These are phyloP conservation scores for Globisporangium cystogenes DNA, from an alignment of 352 stramenopile species.

Conservation along the genomic window DNA sequence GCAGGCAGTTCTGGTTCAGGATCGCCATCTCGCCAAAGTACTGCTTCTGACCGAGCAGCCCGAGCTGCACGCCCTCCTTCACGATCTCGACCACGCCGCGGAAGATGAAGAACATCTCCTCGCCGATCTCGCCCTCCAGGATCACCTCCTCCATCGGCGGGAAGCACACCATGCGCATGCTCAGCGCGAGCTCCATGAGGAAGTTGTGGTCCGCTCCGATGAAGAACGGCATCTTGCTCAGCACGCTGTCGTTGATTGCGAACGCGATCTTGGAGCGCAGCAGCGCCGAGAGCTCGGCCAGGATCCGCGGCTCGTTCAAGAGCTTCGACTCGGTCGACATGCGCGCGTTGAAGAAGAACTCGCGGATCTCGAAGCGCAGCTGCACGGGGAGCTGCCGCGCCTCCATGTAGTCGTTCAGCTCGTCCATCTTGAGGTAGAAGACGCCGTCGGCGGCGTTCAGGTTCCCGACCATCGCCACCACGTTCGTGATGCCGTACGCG, in stretches of 20 bases:
- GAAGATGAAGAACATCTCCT: slow-evolving; percentile 78
- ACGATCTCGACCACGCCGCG: slow-evolving; percentile 61
- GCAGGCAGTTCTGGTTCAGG: slow-evolving; percentile 47
- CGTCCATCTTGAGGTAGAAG: slow-evolving; percentile 69
- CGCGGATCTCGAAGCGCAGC: slow-evolving; percentile 65
- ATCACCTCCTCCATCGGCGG: slow-evolving; percentile 56
- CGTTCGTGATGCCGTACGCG: slow-evolving; percentile 78
- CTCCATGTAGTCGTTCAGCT: slow-evolving; percentile 79
- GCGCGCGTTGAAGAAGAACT: slow-evolving; percentile 74
- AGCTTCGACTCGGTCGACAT: slow-evolving; percentile 62
- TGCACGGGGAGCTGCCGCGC: slow-evolving; percentile 62
- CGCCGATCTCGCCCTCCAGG: slow-evolving; percentile 59
- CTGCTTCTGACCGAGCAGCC: slow-evolving; percentile 62
- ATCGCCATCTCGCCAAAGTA: slow-evolving; percentile 81
- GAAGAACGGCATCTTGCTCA: slow-evolving; percentile 78
- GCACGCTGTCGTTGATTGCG: slow-evolving; percentile 70
- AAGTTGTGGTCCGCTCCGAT: slow-evolving; percentile 69
- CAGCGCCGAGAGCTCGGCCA: slow-evolving; percentile 60
- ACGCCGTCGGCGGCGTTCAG: slow-evolving; percentile 54
- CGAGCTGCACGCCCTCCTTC: slow-evolving; percentile 37
- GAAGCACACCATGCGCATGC: slow-evolving; percentile 77
- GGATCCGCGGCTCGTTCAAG: slow-evolving; percentile 53
- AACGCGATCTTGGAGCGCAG: slow-evolving; percentile 74
- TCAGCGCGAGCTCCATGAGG: slow-evolving; percentile 69
- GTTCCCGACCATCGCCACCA: slow-evolving; percentile 70